Conservation (phyloP, 2,329 filamentous ascomycete genomes). For the Aspergillus carbonarius region DNA sequence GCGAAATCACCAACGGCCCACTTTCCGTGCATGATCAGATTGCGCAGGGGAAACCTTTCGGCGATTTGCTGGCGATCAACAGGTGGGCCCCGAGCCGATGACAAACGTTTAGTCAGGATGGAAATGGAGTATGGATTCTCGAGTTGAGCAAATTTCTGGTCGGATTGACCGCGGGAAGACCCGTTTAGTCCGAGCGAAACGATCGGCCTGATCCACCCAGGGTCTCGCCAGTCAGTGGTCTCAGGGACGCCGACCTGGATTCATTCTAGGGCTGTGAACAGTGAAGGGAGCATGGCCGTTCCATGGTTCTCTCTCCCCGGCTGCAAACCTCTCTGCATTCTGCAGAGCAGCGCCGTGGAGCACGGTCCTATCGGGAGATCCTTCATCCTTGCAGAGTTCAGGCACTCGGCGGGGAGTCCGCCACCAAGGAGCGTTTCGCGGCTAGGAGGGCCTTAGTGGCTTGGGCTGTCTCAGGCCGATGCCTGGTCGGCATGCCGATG, state of each 20-base stretch:
- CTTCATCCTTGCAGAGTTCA: neutral
- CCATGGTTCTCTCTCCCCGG: neutral
- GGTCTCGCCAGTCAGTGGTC: neutral
- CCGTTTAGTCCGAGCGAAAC: neutral
- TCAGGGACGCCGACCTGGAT: too few species aligned
- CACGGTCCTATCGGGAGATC: too few species aligned
- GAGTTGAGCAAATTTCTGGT: neutral
- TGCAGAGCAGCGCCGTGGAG: too few species aligned
- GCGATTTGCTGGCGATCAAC: neutral
- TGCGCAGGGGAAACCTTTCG: neutral
- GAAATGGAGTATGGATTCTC: neutral
- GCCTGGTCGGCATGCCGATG: neutral
- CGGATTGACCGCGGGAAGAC: neutral
- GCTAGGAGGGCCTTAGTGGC: neutral
- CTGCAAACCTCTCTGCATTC: too few species aligned
- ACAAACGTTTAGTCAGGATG: constrained; percentile 2
- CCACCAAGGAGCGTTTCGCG: neutral
- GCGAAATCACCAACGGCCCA: neutral
- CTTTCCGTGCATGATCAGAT: neutral
- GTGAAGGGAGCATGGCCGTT: neutral
- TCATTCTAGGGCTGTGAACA: too few species aligned
- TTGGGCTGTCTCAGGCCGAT: neutral
- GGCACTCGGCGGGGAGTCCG: neutral
- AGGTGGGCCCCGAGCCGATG: neutral
- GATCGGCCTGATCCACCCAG: neutral